These are phyloP conservation scores for Mycena polygramma DNA, from an alignment of 768 basidiomycete genomes.

Conservation along the genomic window DNA sequence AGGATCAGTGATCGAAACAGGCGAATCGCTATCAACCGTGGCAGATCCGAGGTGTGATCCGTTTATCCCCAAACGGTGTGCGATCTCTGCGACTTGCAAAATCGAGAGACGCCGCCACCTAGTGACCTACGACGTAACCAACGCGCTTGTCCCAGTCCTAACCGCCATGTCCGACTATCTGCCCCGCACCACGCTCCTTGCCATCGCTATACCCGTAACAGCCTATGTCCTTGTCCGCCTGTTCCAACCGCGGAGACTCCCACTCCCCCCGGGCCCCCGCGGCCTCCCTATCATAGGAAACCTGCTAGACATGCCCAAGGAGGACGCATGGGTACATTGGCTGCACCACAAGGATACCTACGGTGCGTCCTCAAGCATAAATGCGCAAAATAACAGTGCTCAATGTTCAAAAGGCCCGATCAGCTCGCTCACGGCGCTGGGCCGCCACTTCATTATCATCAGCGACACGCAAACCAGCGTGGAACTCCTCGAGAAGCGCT, in stretches of 20 bases:
- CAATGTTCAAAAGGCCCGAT: constrained; percentile 39
- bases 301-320: constrained; percentile 45
- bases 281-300: constrained; percentile 51
- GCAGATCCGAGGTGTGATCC: too few relatives aligned
- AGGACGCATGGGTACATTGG: constrained; percentile 40
- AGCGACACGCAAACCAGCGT: constrained; percentile 42
- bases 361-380: constrained; percentile 20
- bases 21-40: too few relatives aligned
- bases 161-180: constrained; percentile 20
- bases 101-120: too few relatives aligned
- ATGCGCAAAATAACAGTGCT: background rate
- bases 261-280: constrained; percentile 48
- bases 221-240: constrained; percentile 21
- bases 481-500: constrained; percentile 56
- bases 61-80: too few relatives aligned
- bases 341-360: constrained; percentile 39
- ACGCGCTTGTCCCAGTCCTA: too few relatives aligned
- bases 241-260: constrained; percentile 32
- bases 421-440: constrained; percentile 46
- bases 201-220: constrained; percentile 20
- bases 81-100: too few relatives aligned
- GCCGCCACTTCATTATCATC: constrained; percentile 44
- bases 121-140: too few relatives aligned
- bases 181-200: constrained; percentile 8
- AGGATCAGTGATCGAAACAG: too few relatives aligned